Evolutionary conservation across 2,329 filamentous ascomycete genomes (phyloP), one percentile per base, ranked within the genome.

Genomic region (Niveomyces coronatus): DNA sequence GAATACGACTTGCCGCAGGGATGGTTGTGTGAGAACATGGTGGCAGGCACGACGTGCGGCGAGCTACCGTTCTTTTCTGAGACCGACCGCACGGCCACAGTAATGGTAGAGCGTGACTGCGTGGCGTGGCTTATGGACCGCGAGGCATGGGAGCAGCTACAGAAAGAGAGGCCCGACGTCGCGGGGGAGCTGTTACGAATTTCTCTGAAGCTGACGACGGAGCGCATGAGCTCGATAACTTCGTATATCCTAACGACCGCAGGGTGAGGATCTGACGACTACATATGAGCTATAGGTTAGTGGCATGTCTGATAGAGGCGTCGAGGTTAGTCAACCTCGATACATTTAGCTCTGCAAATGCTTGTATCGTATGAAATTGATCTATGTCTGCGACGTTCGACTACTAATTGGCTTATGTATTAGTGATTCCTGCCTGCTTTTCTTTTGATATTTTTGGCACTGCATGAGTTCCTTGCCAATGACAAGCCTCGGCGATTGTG

Each of bases 51-150:
- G 2, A 95, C 91, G 0, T 96, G 89, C 50, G 91, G 91, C 24
- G 91, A 98, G 63, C 62, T 98, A 37, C 91, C 91, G 0, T 98
- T 98, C 64, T 98, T 98, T 62, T 86, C 82, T 3, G 85, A 93
- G 52, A 96, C 89, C 2, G 70, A 76, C 37, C 74, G 91, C 14
- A 96, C 88, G 4, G 87, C 87, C 2, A 94, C 84, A 0, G 87
- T 93, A 9, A 70, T 79, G 30, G 85, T 85, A 2, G 88, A 96
- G 55, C 73, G 79, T 38, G 80, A 89, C 48, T 84, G 81, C 44
- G 76, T 91, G 1, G 76, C 82, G 5, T 98, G 91, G 91, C 61
- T 82, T 44, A 72, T 98, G 63, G 80, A 82, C 41, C 63, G 66
- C 10, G 73, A 79, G 31, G 70, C 70, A 37, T 98, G 88, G 85